These are phyloP conservation scores for Xylona heveae DNA, from an alignment of 495 filamentous ascomycete species.

Conservation along the genomic window DNA sequence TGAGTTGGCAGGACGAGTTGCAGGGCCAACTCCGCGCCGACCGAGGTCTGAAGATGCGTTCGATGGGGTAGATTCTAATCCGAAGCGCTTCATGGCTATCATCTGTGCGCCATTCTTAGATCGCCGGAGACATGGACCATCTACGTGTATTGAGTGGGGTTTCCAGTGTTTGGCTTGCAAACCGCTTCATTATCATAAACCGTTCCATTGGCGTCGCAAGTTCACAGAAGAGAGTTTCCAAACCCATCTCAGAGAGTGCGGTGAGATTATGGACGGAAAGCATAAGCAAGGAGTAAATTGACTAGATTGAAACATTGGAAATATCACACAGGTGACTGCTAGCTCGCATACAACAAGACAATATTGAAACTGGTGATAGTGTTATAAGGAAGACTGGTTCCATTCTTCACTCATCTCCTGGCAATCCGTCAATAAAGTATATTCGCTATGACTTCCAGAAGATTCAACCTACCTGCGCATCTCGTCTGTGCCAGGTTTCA, in stretches of 20 bases:
- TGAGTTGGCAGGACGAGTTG: too few relatives aligned
- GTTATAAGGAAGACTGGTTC: too few relatives aligned
- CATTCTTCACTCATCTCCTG: too few relatives aligned
- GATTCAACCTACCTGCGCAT: constrained; percentile 4
- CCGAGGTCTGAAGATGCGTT: constrained; percentile 7
- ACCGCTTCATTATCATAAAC: constrained; percentile 6
- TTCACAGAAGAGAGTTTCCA: constrained; percentile 8
- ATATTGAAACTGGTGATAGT: too few relatives aligned
- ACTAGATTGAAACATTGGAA: not conserved
- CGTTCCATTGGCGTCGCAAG: constrained; percentile 10
- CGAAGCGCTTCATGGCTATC: constrained; percentile 11
- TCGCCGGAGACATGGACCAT: too few relatives aligned
- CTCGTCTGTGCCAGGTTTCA: constrained; percentile 7
- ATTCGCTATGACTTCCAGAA: not conserved
- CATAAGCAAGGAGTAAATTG: constrained; percentile 2
- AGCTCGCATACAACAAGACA: too few relatives aligned
- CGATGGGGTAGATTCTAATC: constrained; percentile 7
- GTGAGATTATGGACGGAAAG: constrained; percentile 8
- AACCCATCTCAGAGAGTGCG: constrained; percentile 10
- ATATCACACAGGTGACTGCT: not conserved
- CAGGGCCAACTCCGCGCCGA: constrained; percentile 4
- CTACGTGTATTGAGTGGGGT: constrained; percentile 6
- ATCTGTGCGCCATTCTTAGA: constrained; percentile 8
- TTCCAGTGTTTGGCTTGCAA: constrained; percentile 11
- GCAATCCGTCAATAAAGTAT: too few relatives aligned